Conservation (phyloP, 345 rosid genomes). For the Psidium guajava region DNA sequence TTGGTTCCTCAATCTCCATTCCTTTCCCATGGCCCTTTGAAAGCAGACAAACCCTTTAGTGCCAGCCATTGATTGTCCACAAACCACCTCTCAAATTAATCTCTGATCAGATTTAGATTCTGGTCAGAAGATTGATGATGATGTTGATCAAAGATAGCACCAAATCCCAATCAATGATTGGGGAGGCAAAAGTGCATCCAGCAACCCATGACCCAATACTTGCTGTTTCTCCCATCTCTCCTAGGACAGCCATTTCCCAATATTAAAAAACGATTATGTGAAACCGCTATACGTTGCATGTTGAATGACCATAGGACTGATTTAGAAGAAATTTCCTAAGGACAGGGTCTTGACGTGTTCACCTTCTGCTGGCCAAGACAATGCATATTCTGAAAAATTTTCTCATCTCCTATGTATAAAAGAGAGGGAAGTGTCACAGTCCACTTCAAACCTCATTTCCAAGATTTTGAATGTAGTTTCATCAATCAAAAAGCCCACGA, state of each 20-base stretch:
- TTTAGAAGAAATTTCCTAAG: not conserved
- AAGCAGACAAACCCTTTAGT: conserved; percentile 8
- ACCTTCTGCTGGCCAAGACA: conserved; percentile 11
- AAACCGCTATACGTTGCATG: conserved; percentile 1
- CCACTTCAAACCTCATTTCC: not conserved
- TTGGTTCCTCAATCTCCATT: not conserved
- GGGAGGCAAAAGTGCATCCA: conserved; percentile 12
- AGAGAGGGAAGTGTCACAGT: not conserved
- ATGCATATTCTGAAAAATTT: not conserved
- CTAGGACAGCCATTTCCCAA: not conserved
- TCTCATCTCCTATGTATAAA: not conserved
- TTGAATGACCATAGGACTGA: not conserved
- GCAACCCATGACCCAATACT: not conserved
- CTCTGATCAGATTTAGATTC: conserved; percentile 3
- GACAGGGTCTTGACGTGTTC: not conserved
- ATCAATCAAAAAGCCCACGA: not conserved
- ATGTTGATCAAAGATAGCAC: not conserved
- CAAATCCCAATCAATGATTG: conserved; percentile 15
- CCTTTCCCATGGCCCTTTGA: not conserved
- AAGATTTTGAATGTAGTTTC: not conserved
- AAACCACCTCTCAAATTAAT: conserved; percentile 6
- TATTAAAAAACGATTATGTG: not conserved
- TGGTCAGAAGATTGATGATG: not conserved
- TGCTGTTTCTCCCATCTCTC: too few relatives aligned
- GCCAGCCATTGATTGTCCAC: conserved; percentile 34